These are phyloP conservation scores for Discostella stelligeroides DNA, from an alignment of 108 stramenopile species.

Conservation along the genomic window DNA sequence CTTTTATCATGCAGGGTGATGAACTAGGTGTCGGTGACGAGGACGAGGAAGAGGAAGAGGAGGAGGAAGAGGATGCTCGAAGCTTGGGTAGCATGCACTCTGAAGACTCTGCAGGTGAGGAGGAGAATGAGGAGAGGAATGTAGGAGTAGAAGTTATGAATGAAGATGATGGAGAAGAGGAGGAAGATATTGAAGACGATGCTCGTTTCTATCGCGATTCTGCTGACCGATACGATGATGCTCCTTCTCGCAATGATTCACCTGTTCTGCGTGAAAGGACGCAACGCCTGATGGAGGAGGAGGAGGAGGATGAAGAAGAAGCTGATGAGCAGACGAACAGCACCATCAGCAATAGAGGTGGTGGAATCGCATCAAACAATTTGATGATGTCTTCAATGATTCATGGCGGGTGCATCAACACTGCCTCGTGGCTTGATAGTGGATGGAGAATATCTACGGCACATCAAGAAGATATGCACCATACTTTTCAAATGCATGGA, in stretches of 20 bases:
- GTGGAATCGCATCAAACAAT: background rate
- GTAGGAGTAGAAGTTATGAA: constrained; percentile 36
- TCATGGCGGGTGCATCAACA: constrained; percentile 87
- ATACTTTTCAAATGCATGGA: constrained; percentile 32
- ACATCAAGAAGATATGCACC: constrained; percentile 29
- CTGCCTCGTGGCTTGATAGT: constrained; percentile 78
- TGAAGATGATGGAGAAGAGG: constrained; percentile 25
- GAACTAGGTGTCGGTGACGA: constrained; percentile 38
- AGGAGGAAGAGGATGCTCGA: too few species aligned
- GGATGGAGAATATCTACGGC: constrained; percentile 71
- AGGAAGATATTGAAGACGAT: constrained; percentile 16
- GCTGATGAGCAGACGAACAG: constrained; percentile 1
- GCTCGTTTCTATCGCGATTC: constrained; percentile 17
- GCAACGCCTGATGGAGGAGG: constrained; percentile 5
- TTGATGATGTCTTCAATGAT: constrained; percentile 61
- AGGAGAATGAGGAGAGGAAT: constrained; percentile 8
- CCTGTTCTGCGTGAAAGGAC: background rate
- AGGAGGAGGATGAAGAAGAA: constrained; percentile 15
- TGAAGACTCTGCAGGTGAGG: constrained; percentile 15
- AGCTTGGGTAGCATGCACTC: too few species aligned
- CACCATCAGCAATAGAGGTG: background rate
- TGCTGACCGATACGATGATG: too few species aligned
- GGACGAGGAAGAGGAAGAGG: constrained; percentile 47
- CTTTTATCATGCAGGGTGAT: constrained; percentile 36
- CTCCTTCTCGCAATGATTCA: background rate